Conservation (phyloP, 1,284 basidiomycete species). For the Sanghuangporus baumii region DNA sequence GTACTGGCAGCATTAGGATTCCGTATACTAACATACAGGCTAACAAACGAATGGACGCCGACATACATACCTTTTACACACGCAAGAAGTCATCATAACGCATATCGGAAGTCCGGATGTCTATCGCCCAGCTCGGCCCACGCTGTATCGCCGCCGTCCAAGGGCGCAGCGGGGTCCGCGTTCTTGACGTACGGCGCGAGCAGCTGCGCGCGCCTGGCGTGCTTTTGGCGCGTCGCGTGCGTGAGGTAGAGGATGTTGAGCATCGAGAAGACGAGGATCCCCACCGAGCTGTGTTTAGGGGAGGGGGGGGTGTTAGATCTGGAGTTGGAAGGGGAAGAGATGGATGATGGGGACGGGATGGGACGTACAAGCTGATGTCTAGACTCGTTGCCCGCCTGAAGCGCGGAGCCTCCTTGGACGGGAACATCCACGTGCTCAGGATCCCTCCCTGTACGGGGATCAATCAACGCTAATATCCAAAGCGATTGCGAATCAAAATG, state of each 20-base stretch:
- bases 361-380: slow-evolving; percentile 31
- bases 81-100: background rate
- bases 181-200: slow-evolving; percentile 31
- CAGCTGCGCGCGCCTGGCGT: slow-evolving; percentile 24
- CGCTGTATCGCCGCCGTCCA: slow-evolving; percentile 25
- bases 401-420: slow-evolving; percentile 31
- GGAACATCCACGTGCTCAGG: slow-evolving; percentile 35
- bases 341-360: background rate
- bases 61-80: too few species aligned
- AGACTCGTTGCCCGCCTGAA: slow-evolving; percentile 33
- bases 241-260: slow-evolving; percentile 27
- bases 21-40: too few species aligned
- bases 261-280: slow-evolving; percentile 25
- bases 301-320: background rate
- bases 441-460: slow-evolving; percentile 34
- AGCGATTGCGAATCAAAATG: background rate
- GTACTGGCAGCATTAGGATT: too few species aligned
- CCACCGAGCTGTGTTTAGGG: slow-evolving; percentile 23
- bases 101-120: slow-evolving; percentile 31
- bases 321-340: background rate
- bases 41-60: too few species aligned
- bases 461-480: background rate
- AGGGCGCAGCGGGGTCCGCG: slow-evolving; percentile 4
- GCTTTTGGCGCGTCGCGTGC: slow-evolving; percentile 26
- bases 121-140: slow-evolving; percentile 34